Evolutionary conservation across 2,329 filamentous ascomycete genomes (phyloP), one percentile per base, ranked within the genome.

Genomic region (Aspergillus floridensis): DNA sequence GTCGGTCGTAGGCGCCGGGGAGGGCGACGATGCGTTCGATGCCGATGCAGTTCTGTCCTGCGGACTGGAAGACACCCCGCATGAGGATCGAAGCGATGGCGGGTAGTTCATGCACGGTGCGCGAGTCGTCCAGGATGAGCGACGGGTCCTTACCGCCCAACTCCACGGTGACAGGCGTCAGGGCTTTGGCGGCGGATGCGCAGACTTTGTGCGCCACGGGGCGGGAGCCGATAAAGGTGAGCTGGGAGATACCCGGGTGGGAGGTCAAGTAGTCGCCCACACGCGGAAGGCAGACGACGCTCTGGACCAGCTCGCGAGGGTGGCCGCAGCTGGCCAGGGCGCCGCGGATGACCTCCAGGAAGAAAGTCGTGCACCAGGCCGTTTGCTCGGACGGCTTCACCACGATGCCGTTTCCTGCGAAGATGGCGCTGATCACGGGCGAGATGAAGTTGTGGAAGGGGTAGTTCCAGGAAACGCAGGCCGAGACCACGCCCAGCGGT

Each of bases 41-140:
- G 57, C 95, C 95, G 71, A 99, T 93, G 77, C 95, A 99, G 79
- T 99, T 99, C 76, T 99, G 95, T 1, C 95, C 95, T 16, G 92
- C 89, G 54, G 92, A 92, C 76, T 99, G 95, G 78, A 98, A 99
- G 10, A 91, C 92, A 55, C 93, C 95, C 56, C 95, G 87, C 79
- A 99, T 88, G 63, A 98, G 85, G 63, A 96, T 89, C 63, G 92
- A 90, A 44, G 86, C 84, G 53, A 98, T 88, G 47, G 89, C 86
- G 4, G 85, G 77, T 60, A 98, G 81, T 68, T 85, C 80, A 66
- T 75, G 70, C 16, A 78, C 59, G 4, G 77, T 92, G 84, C 59
- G 77, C 72, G 51, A 76, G 76, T 95, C 92, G 74, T 97, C 92
- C 46, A 98, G 86, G 22, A 99, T 79, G 60, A 99, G 88, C 32